These are phyloP conservation scores for Salix exigua DNA, from an alignment of 345 rosid species.

Conservation along the genomic window DNA sequence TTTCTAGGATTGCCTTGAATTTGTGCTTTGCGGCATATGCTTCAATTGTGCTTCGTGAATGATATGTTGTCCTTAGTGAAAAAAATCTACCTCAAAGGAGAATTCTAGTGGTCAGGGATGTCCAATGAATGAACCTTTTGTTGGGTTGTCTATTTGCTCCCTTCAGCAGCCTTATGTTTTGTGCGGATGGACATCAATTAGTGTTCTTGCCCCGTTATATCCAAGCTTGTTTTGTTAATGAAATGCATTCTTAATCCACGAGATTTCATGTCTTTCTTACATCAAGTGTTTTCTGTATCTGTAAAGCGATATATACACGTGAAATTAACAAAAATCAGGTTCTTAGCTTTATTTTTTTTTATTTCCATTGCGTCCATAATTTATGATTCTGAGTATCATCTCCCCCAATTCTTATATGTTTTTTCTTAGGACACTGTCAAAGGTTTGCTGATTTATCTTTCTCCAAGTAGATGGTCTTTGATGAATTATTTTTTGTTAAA, in stretches of 20 bases:
- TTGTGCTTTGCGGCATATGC: neutral
- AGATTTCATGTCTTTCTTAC: neutral
- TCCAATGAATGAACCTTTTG: neutral
- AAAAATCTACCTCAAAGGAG: neutral
- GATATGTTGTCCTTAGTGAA: neutral
- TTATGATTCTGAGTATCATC: neutral
- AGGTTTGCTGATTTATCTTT: neutral
- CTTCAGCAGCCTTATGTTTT: too few species aligned
- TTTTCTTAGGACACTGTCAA: neutral
- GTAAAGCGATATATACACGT: neutral
- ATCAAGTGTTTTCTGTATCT: neutral
- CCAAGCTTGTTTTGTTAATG: neutral
- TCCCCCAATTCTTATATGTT: neutral
- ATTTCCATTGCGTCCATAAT: neutral
- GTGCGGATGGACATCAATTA: neutral
- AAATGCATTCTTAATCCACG: neutral
- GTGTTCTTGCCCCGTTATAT: neutral
- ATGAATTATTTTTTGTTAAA: too few species aligned
- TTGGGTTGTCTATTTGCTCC: neutral
- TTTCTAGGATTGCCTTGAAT: neutral
- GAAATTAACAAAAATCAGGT: neutral
- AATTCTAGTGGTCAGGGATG: neutral
- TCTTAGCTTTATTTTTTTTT: neutral
- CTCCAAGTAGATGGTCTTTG: neutral
- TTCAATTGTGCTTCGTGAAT: neutral